Evolutionary conservation across 106 monocot genomes (phyloP), one percentile per base, ranked within the genome.

Genomic region (Apostasia ramifera): DNA sequence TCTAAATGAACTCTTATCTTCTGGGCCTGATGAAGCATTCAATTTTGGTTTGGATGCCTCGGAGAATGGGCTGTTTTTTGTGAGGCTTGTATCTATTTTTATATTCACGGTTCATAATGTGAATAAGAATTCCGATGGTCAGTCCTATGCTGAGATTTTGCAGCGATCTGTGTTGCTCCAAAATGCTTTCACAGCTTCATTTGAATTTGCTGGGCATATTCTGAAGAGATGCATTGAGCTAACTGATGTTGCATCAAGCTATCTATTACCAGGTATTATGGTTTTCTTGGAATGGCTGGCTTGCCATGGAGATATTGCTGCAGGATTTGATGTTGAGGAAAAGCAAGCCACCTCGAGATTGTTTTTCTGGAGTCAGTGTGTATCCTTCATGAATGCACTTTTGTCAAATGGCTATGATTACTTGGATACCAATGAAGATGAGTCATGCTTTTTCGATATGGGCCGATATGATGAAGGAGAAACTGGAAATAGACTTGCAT

Each of bases 261-360:
- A 75, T 77, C 77, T 89, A 6, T 71, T 89, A 69, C 88, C 89
- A 60, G 83, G 78, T 55, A 81, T 93, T 73, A 70, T 93, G 75
- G 90, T 98, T 50, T 98, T 89, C 66, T 79, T 86, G n/a, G 97
- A 98, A 69, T 98, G 97, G 97, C 60, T 98, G 63, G 97, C 97
- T 4, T 90, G 82, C 57, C 79, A 87, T 72, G 81, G 81, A 44
- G 92, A 87, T 70, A 78, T 93, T 66, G 85, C 85, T 57, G 63
- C 70, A 8, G 76, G 84, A 55, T 59, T 57, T 71, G 87, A 90
- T 59, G 72, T 74, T 54, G 87, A 92, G 48, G 87, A 90, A 66
- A 92, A 85, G 69, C 89, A 90, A 78, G 71, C 81, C 2, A 44
- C 56, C 58, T 84, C 89, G 7, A 82, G 87, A 71, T 89, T 80